Evolutionary conservation across 1,284 basidiomycete genomes (phyloP).

Genomic region (Hortiboletus rubellus): DNA sequence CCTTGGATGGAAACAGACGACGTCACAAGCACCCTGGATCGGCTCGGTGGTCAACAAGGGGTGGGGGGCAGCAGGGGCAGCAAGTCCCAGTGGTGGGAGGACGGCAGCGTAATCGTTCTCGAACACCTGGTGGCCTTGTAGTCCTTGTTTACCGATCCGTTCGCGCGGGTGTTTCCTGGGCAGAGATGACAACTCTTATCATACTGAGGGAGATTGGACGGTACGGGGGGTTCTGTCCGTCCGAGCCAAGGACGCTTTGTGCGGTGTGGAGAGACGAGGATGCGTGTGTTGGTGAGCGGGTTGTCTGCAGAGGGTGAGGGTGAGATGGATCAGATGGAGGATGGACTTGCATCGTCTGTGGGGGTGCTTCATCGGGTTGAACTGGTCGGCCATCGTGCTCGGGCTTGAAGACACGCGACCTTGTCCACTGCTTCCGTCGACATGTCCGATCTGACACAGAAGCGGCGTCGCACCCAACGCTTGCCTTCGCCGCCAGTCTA

Average conservation of each 20-base stretch:
- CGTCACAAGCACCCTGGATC: slow-evolving; percentile 85
- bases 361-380: slow-evolving; percentile 66
- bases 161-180: slow-evolving; percentile 83
- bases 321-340: slow-evolving; percentile 6
- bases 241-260: slow-evolving; percentile 84
- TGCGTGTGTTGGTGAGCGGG: slow-evolving; percentile 74
- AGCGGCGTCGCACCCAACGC: slow-evolving; percentile 51
- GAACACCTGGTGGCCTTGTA: slow-evolving; percentile 76
- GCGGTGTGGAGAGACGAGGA: slow-evolving; percentile 85
- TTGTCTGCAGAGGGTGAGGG: slow-evolving; percentile 54
- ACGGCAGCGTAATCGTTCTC: slow-evolving; percentile 89
- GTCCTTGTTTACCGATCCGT: slow-evolving; percentile 67
- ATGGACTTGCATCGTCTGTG: slow-evolving; percentile 65
- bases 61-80: slow-evolving; percentile 49
- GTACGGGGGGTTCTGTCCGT: slow-evolving; percentile 70
- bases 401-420: neutral
- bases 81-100: slow-evolving; percentile 57
- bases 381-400: slow-evolving; percentile 49
- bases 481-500: slow-evolving; percentile 60
- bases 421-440: neutral
- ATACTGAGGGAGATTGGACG: slow-evolving; percentile 58
- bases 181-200: slow-evolving; percentile 89
- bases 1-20: slow-evolving; percentile 86
- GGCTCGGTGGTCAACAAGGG: slow-evolving; percentile 71
- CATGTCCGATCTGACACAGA: slow-evolving; percentile 39